A percentile compares a stretch with the other conserved stretches of the same genome.
Evolutionary conservation across 2,329 filamentous ascomycete genomes (phyloP).

Genomic region (Pyrenophora teres): DNA sequence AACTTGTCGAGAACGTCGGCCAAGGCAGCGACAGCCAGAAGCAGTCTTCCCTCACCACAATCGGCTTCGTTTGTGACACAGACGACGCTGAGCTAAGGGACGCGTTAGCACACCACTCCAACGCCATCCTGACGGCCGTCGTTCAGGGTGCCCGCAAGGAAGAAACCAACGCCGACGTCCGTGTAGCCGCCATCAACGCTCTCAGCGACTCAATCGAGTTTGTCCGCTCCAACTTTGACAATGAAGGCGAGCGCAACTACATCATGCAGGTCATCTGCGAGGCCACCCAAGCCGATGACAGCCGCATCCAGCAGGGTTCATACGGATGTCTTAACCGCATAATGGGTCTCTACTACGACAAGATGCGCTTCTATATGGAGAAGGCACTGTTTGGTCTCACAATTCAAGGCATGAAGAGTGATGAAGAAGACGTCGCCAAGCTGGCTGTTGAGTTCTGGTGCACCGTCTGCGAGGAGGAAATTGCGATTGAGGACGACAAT

Average conservation of each 20-base stretch:
- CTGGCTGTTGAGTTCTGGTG: conserved; percentile 99
- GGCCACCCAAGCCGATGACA: conserved; percentile 91
- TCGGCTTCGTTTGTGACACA: conserved; percentile 97
- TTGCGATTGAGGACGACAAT: conserved; percentile 97
- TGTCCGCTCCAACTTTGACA: conserved; percentile 97
- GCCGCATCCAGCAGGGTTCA: conserved; percentile 89
- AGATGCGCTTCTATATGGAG: conserved; percentile 99
- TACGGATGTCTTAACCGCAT: conserved; percentile 98
- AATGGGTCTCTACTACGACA: conserved; percentile 98
- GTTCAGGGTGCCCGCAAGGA: conserved; percentile 97
- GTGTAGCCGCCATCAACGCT: conserved; percentile 88
- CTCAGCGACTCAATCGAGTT: conserved; percentile 97
- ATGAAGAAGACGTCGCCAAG: conserved; percentile 97
- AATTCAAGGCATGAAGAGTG: conserved; percentile 97
- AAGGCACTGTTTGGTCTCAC: conserved; percentile 97
- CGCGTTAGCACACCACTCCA: conserved; percentile 83
- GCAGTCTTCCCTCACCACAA: conserved; percentile 91
- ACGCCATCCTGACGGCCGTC: conserved; percentile 95
- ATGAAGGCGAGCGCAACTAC: conserved; percentile 98
- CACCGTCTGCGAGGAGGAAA: conserved; percentile 99
- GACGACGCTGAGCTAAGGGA: conserved; percentile 85
- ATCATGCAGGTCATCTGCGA: conserved; percentile 99
- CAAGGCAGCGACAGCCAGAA: conserved; percentile 86
- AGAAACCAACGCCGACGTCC: conserved; percentile 88
- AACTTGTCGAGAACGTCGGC: conserved; percentile 90